phyloP scores from a whole-genome alignment of 768 basidiomycete species.

The Thelephora aurantiotincta region DNA sequence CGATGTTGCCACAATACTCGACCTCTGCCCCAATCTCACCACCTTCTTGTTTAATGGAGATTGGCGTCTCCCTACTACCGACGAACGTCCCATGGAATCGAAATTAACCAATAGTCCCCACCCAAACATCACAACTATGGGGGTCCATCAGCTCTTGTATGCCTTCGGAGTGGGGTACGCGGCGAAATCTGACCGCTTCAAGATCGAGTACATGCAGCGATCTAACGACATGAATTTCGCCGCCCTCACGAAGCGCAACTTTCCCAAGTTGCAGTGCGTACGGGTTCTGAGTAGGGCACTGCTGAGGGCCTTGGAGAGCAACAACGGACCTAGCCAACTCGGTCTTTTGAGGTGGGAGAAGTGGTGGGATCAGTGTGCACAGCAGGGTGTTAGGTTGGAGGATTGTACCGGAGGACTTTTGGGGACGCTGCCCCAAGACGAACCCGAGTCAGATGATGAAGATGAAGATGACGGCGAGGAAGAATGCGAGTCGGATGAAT shows the following conservation, averaged over 20 bases:
- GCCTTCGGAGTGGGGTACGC: slow-evolving; percentile 56
- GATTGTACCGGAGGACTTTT: slow-evolving; percentile 61
- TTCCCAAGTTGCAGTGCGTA: slow-evolving; percentile 46
- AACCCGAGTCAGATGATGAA: slow-evolving; percentile 16
- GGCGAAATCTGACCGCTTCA: slow-evolving; percentile 27
- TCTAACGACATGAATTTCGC: slow-evolving; percentile 56
- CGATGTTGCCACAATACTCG: slow-evolving; percentile 45
- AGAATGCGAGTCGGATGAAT: slow-evolving; percentile 11
- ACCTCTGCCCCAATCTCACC: slow-evolving; percentile 44
- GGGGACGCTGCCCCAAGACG: slow-evolving; percentile 26
- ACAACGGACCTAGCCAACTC: slow-evolving; percentile 29
- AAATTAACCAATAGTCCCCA: slow-evolving; percentile 39
- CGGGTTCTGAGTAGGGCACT: slow-evolving; percentile 42
- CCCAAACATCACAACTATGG: slow-evolving; percentile 41
- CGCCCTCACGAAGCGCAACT: slow-evolving; percentile 36
- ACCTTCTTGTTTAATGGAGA: slow-evolving; percentile 66
- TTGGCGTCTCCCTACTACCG: slow-evolving; percentile 34
- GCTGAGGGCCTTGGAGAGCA: slow-evolving; percentile 40
- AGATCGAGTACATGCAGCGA: slow-evolving; percentile 25
- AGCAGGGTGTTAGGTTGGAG: slow-evolving; percentile 44
- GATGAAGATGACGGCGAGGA: slow-evolving; percentile 18
- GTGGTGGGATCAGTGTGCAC: slow-evolving; percentile 47
- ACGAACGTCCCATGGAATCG: slow-evolving; percentile 13
- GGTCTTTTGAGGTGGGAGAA: slow-evolving; percentile 43
- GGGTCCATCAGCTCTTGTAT: slow-evolving; percentile 52